Evolutionary conservation across 805 yeast genomes (phyloP), one percentile per base, ranked within the genome.

Genomic region (Barnettozyma sp.): DNA sequence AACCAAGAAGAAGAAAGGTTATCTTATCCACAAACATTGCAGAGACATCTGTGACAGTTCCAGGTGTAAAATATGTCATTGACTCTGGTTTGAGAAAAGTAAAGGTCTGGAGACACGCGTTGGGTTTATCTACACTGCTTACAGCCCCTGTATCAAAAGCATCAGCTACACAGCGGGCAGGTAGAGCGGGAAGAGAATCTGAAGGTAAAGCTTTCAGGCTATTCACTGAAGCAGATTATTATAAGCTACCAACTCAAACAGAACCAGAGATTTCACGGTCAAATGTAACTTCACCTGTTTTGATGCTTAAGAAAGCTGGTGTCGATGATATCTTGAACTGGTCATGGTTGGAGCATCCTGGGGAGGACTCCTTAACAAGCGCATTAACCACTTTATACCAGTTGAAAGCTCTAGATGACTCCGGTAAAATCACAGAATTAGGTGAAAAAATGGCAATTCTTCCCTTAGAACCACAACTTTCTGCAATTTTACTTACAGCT

Each of bases 181-280:
- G 99, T 57, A 83, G 99, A 69, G 97, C 99, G n/a, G 99, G 99
- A 43, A 85, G 99, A 75, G 97, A 92, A 61, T 71, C 77, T 13
- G 75, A 82, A 21, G 99, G 99, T 28, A 90, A 90, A 56, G 84
- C 92, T 29, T 92, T 69, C 59, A 63, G 97, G 40, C 61, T 92
- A 24, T 92, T 81, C 56, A 77, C 83, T 33, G 97, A 90, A 48
- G 55, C 62, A 2, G 80, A 83, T 39, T 90, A 73, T 49, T 40
- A 58, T 4, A 70, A 70, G 43, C 62, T 92, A 36, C 78, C 82
- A 1, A 63, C 67, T 31, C 92, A 86, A 52, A 90, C 95, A 5
- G 97, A 90, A 50, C 90, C 98, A 0, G 98, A 92, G 57, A 90
- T 92, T 44, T 66, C 82, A 38, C 70, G 97, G 47, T 78, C 86